Base-by-base conservation (phyloP, 2,329 filamentous ascomycete species). In the Aspergillus texensis region DNA sequence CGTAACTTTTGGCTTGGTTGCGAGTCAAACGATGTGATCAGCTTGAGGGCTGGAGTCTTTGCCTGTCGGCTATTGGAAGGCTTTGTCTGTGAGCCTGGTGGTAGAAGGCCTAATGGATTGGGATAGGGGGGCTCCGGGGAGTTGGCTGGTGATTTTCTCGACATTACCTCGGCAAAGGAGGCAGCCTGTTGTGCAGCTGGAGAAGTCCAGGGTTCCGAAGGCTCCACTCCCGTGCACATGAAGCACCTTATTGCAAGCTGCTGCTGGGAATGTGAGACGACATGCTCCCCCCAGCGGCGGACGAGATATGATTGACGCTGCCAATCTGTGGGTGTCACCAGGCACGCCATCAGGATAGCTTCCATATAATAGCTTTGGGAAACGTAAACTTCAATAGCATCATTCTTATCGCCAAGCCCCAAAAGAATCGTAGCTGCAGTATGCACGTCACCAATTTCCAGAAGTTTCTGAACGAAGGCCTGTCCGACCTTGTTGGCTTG, bases 381-480 rank as follows among this genome's bases (percentile, higher is more conserved):
- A 36, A 97, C 88, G 72, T 99, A 99, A 34, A 97, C 91, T 77
- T 99, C 95, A 64, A 99, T 94, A 0, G 95, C 95, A 75, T 99
- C 94, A 68, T 96, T 94, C 70, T 92, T 85, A 74, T 98, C 94
- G 2, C 94, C 94, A 78, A 99, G 88, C 16, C 94, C 93, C 39
- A 99, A 88, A 77, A 99, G 88, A 66, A 98, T 94, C 0, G 94
- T 94, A 21, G 93, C 94, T 6, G 95, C 93, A 0, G 93, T 93
- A 74, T 99, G 94, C 2, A 97, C 83, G 71, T 99, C 95, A 32
- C 93, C 93, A 67, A 90, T 92, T 76, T 96, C 93, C 1, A 99
- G 85, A 1, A 99, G 84, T 57, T 93, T 89, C 76, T 97, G 94
- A 1, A 97, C 92, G 70, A 97, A 97, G 3, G 93, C 90, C 62